Percentiles rank a stretch among this genome's conserved stretches.
Conservation (phyloP, 2,329 filamentous ascomycete genomes). For the Cercospora sp. region DNA sequence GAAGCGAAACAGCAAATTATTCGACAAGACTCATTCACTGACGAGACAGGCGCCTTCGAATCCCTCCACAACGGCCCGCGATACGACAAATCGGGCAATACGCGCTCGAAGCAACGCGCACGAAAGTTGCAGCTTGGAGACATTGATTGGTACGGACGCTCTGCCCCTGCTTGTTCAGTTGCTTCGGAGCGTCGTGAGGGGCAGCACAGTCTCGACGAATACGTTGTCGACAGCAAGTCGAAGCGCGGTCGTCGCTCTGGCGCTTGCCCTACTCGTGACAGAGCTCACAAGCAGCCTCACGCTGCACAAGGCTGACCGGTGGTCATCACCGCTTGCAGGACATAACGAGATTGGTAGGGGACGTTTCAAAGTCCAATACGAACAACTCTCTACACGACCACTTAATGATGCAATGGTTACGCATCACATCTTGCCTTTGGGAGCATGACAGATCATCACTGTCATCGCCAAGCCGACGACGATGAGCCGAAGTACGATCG, state of each 20-base stretch:
- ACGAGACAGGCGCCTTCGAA: constrained; percentile 39
- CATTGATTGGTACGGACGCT: constrained; percentile 80
- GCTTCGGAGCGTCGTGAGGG: constrained; percentile 25
- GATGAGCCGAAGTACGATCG: not conserved
- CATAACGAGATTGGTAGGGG: constrained; percentile 29
- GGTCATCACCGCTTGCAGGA: constrained; percentile 32
- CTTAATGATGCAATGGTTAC: not conserved
- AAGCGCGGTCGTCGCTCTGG: constrained; percentile 22
- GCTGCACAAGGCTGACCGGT: constrained; percentile 31
- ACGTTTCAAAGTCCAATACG: not conserved
- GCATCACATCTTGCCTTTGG: constrained; percentile 8
- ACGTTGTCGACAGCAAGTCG: constrained; percentile 34
- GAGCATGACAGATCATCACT: constrained; percentile 6
- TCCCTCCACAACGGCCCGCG: constrained; percentile 48
- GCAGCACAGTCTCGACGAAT: constrained; percentile 35
- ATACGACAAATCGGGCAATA: constrained; percentile 60
- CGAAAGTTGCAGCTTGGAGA: constrained; percentile 93
- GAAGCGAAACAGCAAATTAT: constrained; percentile 14
- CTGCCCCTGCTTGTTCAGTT: constrained; percentile 21
- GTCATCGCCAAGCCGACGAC: not conserved
- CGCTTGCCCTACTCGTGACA: constrained; percentile 18
- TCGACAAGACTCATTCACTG: constrained; percentile 30
- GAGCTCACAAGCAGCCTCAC: constrained; percentile 7
- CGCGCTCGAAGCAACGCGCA: constrained; percentile 75
- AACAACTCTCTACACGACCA: not conserved